Conservation (phyloP, 2,329 filamentous ascomycete genomes). For the Sclerotinia subarctica region DNA sequence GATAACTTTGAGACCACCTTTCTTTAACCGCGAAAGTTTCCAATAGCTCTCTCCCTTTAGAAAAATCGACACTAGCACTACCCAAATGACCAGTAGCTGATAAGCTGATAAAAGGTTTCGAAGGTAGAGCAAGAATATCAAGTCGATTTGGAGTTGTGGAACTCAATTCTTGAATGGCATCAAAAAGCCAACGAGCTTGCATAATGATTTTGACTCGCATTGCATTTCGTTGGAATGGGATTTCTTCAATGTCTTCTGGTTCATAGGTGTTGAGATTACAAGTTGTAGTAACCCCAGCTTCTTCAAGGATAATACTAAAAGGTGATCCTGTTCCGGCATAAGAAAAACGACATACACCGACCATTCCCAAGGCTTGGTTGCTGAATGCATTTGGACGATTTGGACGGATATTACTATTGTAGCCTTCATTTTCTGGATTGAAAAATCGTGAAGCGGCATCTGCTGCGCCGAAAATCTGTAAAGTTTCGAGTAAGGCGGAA, state of each 20-base stretch:
- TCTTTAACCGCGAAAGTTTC: slow-evolving; percentile 69
- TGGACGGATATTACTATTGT: slow-evolving; percentile 59
- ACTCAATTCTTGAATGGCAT: slow-evolving; percentile 67
- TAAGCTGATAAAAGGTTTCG: slow-evolving; percentile 70
- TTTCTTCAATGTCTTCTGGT: slow-evolving; percentile 70
- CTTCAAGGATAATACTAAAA: slow-evolving; percentile 81
- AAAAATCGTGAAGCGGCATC: slow-evolving; percentile 56
- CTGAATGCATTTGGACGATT: slow-evolving; percentile 73
- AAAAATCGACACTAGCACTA: slow-evolving; percentile 64
- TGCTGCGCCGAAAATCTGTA: slow-evolving; percentile 92
- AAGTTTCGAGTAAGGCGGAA: slow-evolving; percentile 80
- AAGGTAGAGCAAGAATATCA: slow-evolving; percentile 59
- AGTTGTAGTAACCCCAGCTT: slow-evolving; percentile 81
- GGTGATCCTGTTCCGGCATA: slow-evolving; percentile 74
- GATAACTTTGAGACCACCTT: slow-evolving; percentile 69
- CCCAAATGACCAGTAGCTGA: slow-evolving; percentile 60
- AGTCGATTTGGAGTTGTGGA: slow-evolving; percentile 64
- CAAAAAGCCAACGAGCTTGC: slow-evolving; percentile 69
- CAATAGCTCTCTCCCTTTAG: slow-evolving; percentile 62
- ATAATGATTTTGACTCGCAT: slow-evolving; percentile 93
- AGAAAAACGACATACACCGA: slow-evolving; percentile 79
- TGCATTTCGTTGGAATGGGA: slow-evolving; percentile 79
- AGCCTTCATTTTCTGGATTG: slow-evolving; percentile 57
- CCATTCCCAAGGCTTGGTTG: slow-evolving; percentile 76
- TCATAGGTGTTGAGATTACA: slow-evolving; percentile 89